These are phyloP conservation scores for Penicillium alfredii DNA, from an alignment of 495 filamentous ascomycete species.

Conservation along the genomic window DNA sequence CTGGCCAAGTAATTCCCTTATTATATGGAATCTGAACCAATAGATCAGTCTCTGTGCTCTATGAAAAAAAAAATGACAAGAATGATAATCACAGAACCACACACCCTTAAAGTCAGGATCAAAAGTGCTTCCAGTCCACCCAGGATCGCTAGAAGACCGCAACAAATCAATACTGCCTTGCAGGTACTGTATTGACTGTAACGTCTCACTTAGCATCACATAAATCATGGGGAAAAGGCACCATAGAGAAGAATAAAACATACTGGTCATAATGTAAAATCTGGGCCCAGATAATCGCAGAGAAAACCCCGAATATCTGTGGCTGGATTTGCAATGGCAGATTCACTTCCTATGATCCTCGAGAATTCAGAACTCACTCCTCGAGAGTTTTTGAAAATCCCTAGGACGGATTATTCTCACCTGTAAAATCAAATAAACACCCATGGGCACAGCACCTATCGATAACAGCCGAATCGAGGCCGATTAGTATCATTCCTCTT, in stretches of 20 bases:
- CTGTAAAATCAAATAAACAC: constrained; percentile 49
- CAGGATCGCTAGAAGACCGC: constrained; percentile 40
- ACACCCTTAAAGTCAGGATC: constrained; percentile 57
- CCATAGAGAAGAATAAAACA: constrained; percentile 6
- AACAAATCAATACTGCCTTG: constrained; percentile 43
- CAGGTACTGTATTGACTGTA: constrained; percentile 44
- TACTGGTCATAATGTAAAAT: constrained; percentile 58
- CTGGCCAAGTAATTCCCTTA: constrained; percentile 48
- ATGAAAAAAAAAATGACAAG: background rate
- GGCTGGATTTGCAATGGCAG: constrained; percentile 70
- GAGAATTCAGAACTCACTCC: background rate
- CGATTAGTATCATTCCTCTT: background rate
- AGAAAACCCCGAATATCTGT: constrained; percentile 60
- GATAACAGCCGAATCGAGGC: no score
- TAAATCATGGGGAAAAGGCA: background rate
- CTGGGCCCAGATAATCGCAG: constrained; percentile 63
- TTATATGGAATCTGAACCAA: constrained; percentile 45
- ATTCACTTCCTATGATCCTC: constrained; percentile 56
- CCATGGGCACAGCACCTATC: constrained; percentile 50
- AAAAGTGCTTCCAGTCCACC: constrained; percentile 55
- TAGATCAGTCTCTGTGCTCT: constrained; percentile 5
- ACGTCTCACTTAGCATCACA: background rate
- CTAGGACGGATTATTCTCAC: constrained; percentile 12
- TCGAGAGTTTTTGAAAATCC: background rate
- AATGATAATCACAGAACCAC: constrained; percentile 8